Evolutionary conservation across 352 stramenopile species (phyloP), one percentile per base, ranked within the genome.

Genomic region (Phytophthora boehmeriae): DNA sequence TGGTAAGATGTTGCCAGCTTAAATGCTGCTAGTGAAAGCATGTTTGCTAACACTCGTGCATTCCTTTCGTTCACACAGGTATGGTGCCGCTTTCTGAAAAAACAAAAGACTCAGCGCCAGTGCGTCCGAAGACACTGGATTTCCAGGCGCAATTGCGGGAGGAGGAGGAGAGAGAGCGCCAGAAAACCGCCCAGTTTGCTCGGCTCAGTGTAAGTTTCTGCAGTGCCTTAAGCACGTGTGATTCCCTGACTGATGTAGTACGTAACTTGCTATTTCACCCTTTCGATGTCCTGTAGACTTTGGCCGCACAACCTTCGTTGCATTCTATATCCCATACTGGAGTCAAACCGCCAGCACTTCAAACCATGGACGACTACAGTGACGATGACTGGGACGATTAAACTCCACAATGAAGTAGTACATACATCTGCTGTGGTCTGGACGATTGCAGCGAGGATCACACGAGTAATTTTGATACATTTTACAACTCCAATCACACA

Each of bases 361-460:
- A 67, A 48, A 36, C 38, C 25, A 38, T 34, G 16, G 58, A 78
- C 11, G 70, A 71, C n/a, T 76, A 93, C 48, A 90, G 83, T 51
- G 86, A 93, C 42, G 82, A 93, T 32, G 86, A 92, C 50, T 95
- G 86, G 86, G 86, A 94, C 52, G 83, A 95, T 57, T 95, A 60
- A 86, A 41, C 32, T n/a, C 58, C 8, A 50, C 5, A 20, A 22
- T 8, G 19, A 38, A 30, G 25, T 3, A 30, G 30, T 25, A 36
- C 22, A 16, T 9, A 20, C 22, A 4, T n/a, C 4, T 13, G 34
- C 5, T 39, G n/a, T n/a, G n/a, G n/a, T 39, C 14, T 39, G 9
- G 34, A 17, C 14, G 34, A 39, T 44, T 22, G 3, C 38, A 44
- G 17, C 6, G 25, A 30, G 25, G 25, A 6, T 30, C 25, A 30